These are phyloP conservation scores for Bidens hawaiensis DNA, from an alignment of 140 eudicot genomes.

Conservation along the genomic window DNA sequence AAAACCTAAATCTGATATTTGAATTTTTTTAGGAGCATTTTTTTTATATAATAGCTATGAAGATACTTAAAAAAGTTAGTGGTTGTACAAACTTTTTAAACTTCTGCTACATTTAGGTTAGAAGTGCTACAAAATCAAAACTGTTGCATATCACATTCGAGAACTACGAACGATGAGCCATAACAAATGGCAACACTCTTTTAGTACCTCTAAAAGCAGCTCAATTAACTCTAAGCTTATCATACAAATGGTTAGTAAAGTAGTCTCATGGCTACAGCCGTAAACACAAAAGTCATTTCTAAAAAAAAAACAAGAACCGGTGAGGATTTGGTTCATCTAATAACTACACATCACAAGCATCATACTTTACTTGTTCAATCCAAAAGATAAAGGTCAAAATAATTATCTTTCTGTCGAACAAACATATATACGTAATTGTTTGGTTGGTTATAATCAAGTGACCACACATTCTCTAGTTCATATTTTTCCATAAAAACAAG, in stretches of 20 bases:
- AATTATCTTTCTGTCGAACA: not conserved
- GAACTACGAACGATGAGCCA: not conserved
- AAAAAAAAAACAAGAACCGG: not conserved
- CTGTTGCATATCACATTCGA: not conserved
- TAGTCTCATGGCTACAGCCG: slow-evolving; percentile 6
- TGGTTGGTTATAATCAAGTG: no score
- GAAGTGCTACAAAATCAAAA: not conserved
- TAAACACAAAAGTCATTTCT: not conserved
- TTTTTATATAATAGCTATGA: not conserved
- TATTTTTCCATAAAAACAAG: no score
- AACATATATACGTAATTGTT: not conserved
- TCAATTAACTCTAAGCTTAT: not conserved
- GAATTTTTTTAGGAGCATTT: not conserved
- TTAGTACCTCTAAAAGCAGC: slow-evolving; percentile 2
- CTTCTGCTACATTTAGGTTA: not conserved
- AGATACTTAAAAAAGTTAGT: not conserved
- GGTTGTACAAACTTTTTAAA: not conserved
- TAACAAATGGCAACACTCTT: not conserved
- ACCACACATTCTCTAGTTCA: no score
- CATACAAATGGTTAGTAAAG: not conserved
- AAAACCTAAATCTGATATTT: not conserved
- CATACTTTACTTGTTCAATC: not conserved
- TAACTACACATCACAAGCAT: not conserved
- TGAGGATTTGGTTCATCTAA: not conserved
- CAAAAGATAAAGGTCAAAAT: no score